Evolutionary conservation across 108 stramenopile genomes (phyloP).

Genomic region (Cylindrotheca fusiformis): DNA sequence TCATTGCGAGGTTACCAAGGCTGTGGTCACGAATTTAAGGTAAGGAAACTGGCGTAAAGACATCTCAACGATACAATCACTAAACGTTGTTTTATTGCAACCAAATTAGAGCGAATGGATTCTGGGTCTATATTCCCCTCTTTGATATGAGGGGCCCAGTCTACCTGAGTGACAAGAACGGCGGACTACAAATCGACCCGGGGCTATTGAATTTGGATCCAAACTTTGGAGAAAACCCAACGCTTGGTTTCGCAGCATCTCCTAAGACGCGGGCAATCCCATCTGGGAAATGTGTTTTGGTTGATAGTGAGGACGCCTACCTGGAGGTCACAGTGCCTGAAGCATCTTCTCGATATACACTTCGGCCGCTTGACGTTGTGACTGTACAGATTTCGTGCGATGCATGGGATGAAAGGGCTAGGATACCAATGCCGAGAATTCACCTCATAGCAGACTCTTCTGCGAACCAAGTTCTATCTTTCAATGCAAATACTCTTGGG

Average conservation of each 20-base stretch:
- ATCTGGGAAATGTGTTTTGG: conserved; percentile 28
- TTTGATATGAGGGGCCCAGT: conserved; percentile 61
- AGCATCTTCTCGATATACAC: background rate
- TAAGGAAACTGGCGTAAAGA: background rate
- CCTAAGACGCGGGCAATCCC: conserved; percentile 31
- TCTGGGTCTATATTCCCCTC: conserved; percentile 53
- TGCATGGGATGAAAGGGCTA: conserved; percentile 34
- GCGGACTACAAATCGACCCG: conserved; percentile 53
- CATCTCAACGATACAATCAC: background rate
- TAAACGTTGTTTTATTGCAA: background rate
- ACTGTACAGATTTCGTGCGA: conserved; percentile 42
- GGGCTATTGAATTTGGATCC: conserved; percentile 25
- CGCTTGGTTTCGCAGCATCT: conserved; percentile 37
- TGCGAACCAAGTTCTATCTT: background rate
- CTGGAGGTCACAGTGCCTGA: conserved; percentile 33
- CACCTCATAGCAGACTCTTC: conserved; percentile 29
- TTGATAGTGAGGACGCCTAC: conserved; percentile 14
- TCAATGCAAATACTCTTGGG: background rate
- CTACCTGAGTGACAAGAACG: conserved; percentile 44
- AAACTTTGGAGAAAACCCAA: conserved; percentile 32
- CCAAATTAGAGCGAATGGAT: conserved; percentile 29
- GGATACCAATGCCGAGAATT: conserved; percentile 41
- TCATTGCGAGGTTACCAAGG: conserved; percentile 34
- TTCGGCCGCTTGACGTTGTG: conserved; percentile 46
- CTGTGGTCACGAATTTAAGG: conserved; percentile 44